Conservation (phyloP, 352 stramenopile species). For the Pythium brachiatum region DNA sequence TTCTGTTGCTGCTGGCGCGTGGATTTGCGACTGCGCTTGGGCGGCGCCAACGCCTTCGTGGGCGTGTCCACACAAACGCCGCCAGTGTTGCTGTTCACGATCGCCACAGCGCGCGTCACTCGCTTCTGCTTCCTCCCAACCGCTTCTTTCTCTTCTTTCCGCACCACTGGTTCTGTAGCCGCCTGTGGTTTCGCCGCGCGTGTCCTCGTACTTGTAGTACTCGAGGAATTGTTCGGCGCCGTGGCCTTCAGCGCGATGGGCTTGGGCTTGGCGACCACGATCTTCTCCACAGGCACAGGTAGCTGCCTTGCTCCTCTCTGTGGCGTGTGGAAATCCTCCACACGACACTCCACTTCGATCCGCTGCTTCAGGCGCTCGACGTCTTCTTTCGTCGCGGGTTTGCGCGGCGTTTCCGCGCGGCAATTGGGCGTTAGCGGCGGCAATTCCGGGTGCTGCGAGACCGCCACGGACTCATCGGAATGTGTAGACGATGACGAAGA, state of each 20-base stretch:
- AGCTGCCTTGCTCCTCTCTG: neutral
- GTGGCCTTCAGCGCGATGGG: neutral
- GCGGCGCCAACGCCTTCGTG: constrained; percentile 33
- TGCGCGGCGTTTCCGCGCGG: neutral
- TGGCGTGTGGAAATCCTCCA: neutral
- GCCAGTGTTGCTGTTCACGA: constrained; percentile 33
- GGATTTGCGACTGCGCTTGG: constrained; percentile 39
- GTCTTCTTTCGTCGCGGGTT: neutral
- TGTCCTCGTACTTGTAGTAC: neutral
- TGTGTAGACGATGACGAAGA: neutral
- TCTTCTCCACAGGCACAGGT: neutral
- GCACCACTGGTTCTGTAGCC: neutral
- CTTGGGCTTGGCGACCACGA: neutral
- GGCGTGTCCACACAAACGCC: constrained; percentile 41
- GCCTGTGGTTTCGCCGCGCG: neutral
- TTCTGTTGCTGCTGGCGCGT: neutral
- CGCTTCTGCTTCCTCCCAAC: constrained; percentile 31
- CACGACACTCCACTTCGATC: constrained; percentile 17
- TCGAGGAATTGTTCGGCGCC: neutral
- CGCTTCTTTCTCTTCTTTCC: neutral
- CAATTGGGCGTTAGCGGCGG: neutral
- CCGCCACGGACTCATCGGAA: neutral
- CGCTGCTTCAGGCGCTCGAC: constrained; percentile 11
- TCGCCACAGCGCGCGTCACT: constrained; percentile 28
- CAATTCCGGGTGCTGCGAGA: neutral